phyloP scores from a whole-genome alignment of 768 basidiomycete species.

The Hericium erinaceus region DNA sequence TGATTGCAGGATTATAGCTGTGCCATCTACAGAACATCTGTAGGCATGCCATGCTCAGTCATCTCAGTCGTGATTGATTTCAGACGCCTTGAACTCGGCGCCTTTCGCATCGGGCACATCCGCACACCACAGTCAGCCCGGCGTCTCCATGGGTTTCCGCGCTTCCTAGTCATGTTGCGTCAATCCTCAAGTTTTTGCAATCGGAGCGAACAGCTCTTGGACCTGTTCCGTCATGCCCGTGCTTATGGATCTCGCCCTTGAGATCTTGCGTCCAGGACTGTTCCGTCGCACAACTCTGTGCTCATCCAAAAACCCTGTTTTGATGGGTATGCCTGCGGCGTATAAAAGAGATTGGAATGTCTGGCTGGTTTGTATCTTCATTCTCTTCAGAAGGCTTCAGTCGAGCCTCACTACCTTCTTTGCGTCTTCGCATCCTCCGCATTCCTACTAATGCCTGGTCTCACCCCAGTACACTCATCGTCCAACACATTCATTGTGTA shows the following conservation, averaged over 20 bases:
- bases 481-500: conserved; percentile 24
- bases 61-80: background rate
- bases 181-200: background rate
- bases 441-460: conserved; percentile 23
- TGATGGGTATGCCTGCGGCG: background rate
- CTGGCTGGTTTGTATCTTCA: background rate
- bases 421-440: background rate
- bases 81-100: background rate
- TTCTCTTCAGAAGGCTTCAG: background rate
- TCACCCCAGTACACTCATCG: conserved; percentile 15
- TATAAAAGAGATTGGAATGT: background rate
- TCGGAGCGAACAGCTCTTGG: background rate
- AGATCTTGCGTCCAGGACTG: background rate
- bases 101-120: background rate
- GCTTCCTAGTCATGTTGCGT: background rate
- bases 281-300: background rate
- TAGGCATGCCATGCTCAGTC: background rate
- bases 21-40: background rate
- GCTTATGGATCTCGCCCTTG: background rate
- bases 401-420: background rate
- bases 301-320: background rate
- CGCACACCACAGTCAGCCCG: background rate
- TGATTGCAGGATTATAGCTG: background rate
- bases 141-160: background rate
- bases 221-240: background rate